Percentiles rank a stretch among this genome's conserved stretches.
phyloP scores from a whole-genome alignment of 768 basidiomycete genomes.

The Auricularia cornea region DNA sequence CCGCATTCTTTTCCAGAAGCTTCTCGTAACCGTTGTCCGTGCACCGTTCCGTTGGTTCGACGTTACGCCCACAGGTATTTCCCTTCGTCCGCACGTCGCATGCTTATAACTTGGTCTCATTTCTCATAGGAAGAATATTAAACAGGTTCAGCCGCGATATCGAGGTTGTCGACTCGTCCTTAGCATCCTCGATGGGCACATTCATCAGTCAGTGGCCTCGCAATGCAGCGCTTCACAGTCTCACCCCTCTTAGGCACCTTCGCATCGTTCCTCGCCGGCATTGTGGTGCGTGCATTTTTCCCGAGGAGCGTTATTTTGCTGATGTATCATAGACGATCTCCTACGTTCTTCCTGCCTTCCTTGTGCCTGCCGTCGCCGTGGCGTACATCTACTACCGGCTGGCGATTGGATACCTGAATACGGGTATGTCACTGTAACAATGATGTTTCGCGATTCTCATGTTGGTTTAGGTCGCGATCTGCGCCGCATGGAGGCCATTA shows the following conservation, averaged over 20 bases:
- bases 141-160: conserved; percentile 25
- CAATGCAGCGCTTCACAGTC: too few species aligned
- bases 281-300: conserved; percentile 2
- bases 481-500: conserved; percentile 85
- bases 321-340: neutral
- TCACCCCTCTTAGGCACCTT: conserved; percentile 10
- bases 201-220: conserved; percentile 35
- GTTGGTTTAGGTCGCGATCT: conserved; percentile 53
- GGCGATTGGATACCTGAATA: conserved; percentile 3
- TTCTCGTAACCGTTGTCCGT: conserved; percentile 62
- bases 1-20: conserved; percentile 31
- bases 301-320: too few species aligned
- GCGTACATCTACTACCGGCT: conserved; percentile 5
- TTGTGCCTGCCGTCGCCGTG: conserved; percentile 7
- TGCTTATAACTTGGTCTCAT: conserved; percentile 4
- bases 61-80: neutral
- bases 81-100: too few species aligned
- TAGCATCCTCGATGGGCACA: conserved; percentile 44
- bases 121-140: conserved; percentile 13
- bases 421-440: neutral
- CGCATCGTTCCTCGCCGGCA: conserved; percentile 4
- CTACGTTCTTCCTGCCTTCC: conserved; percentile 7
- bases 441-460: conserved; percentile 29
- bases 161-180: conserved; percentile 11
- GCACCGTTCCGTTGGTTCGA: conserved; percentile 57